phyloP scores from a whole-genome alignment of 805 yeast species.

The Candida silvicultrix region DNA sequence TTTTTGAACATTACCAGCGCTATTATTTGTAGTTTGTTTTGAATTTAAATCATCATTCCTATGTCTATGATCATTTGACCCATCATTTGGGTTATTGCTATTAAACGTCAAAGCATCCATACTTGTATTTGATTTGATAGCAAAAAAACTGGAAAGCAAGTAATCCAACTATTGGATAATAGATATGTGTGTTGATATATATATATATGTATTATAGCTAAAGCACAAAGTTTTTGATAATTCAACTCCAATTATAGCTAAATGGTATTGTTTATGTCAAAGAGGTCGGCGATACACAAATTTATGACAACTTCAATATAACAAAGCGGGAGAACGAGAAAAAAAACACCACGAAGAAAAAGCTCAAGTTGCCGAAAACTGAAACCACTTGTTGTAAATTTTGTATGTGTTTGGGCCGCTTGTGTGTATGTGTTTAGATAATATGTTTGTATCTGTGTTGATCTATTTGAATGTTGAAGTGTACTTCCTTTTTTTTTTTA shows the following conservation, averaged over 20 bases:
- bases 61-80: background rate
- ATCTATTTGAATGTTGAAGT: background rate
- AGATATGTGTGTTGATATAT: too few relatives aligned
- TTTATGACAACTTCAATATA: background rate
- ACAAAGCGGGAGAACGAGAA: background rate
- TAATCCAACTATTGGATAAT: too few relatives aligned
- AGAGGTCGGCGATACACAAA: background rate
- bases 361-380: background rate
- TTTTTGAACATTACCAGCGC: background rate
- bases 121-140: background rate
- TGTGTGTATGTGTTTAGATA: too few relatives aligned
- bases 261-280: background rate
- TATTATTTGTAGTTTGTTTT: background rate
- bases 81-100: constrained; percentile 3
- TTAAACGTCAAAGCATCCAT: constrained; percentile 13
- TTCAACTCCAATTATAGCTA: background rate
- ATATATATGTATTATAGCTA: too few relatives aligned
- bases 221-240: too few relatives aligned
- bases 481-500: background rate
- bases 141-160: too few relatives aligned
- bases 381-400: too few relatives aligned
- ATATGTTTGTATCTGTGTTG: too few relatives aligned
- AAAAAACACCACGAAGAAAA: background rate
- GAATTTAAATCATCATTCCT: background rate
- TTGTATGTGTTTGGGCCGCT: too few relatives aligned